Evolutionary conservation across 2,329 filamentous ascomycete species (phyloP).

Genomic region (Calonectria crousiana): DNA sequence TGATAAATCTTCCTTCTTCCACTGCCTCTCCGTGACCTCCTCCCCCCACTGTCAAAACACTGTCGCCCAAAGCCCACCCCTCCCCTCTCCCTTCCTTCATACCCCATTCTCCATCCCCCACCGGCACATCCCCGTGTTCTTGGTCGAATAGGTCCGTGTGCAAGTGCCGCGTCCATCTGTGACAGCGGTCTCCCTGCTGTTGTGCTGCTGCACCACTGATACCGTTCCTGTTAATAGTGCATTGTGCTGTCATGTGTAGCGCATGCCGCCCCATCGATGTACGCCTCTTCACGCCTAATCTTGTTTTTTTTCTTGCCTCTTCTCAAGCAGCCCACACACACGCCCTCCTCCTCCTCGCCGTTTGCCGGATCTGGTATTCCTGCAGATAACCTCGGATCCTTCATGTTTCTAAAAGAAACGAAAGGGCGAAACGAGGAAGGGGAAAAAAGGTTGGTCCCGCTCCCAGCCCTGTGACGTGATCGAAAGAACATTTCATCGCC

Average conservation of each 20-base stretch:
- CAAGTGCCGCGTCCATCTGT: constrained; percentile 23
- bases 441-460: background rate
- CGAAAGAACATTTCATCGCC: background rate
- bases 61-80: background rate
- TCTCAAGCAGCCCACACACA: background rate
- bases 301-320: background rate
- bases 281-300: background rate
- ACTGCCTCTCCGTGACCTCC: constrained; percentile 1
- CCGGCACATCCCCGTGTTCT: background rate
- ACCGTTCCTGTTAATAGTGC: background rate
- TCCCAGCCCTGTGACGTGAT: constrained; percentile 18
- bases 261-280: background rate
- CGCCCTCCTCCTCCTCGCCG: constrained; percentile 11
- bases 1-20: background rate
- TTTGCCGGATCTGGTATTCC: constrained; percentile 43
- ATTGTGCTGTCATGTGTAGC: background rate
- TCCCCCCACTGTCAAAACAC: background rate
- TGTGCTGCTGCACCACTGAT: background rate
- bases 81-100: background rate
- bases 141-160: constrained; percentile 10
- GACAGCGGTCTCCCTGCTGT: background rate
- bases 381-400: constrained; percentile 42
- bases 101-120: background rate
- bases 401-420: constrained; percentile 10
- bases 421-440: background rate